Evolutionary conservation across 331 rosid genomes (phyloP).

Genomic region (Quercus tomentella): DNA sequence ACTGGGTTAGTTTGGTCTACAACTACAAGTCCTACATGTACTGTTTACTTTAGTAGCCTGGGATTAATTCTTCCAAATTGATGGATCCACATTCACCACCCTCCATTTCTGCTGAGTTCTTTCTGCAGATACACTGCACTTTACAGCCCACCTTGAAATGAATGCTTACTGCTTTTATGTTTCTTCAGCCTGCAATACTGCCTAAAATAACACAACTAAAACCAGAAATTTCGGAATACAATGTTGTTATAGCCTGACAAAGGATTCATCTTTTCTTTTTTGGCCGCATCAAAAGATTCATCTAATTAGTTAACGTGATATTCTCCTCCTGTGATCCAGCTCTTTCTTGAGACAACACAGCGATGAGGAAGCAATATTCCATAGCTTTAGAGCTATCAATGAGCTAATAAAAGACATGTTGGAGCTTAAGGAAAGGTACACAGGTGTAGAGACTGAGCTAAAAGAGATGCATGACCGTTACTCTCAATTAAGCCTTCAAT

Average conservation of each 20-base stretch:
- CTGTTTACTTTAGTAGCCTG: not conserved
- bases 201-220: not conserved
- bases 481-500: conserved; percentile 93
- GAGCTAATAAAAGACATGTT: conserved; percentile 94
- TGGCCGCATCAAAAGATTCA: not conserved
- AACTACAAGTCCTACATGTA: not conserved
- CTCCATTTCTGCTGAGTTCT: not conserved
- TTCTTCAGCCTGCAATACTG: not conserved
- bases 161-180: not conserved
- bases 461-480: conserved; percentile 97
- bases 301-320: conserved; percentile 8
- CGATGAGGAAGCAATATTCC: conserved; percentile 89
- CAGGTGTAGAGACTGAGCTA: conserved; percentile 72
- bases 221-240: not conserved
- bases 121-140: not conserved
- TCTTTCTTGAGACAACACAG: conserved; percentile 88
- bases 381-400: conserved; percentile 94
- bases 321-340: conserved; percentile 41
- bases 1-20: not conserved
- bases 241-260: not conserved
- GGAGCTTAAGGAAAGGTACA: conserved; percentile 73
- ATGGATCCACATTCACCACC: not conserved
- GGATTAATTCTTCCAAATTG: not conserved
- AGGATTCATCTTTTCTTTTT: not conserved
- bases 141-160: not conserved